Conservation (phyloP, 78 protist genomes). For the Bigelowiella natans region DNA sequence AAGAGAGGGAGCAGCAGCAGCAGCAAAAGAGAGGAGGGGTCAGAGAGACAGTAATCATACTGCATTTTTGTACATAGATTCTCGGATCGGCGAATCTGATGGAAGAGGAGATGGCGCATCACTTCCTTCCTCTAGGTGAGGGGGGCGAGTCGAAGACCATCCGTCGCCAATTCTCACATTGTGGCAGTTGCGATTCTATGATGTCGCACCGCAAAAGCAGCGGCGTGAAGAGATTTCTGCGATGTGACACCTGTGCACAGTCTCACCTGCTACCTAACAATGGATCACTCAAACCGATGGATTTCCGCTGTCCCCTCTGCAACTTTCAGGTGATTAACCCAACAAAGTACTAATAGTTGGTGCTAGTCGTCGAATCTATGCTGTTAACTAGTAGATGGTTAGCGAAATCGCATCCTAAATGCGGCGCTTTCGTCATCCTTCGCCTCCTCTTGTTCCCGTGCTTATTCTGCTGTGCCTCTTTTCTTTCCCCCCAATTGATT, state of each 20-base stretch:
- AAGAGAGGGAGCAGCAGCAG: too few species aligned
- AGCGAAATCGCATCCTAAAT: too few species aligned
- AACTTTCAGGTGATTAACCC: constrained; percentile 7
- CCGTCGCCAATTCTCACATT: neutral
- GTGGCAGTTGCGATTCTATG: neutral
- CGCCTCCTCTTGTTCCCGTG: too few species aligned
- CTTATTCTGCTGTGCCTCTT: too few species aligned
- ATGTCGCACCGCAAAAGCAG: neutral
- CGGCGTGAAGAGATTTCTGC: neutral
- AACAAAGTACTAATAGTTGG: too few species aligned
- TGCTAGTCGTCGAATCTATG: too few species aligned
- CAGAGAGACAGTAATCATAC: too few species aligned
- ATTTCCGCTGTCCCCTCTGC: neutral
- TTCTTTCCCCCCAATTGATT: too few species aligned
- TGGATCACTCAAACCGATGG: neutral
- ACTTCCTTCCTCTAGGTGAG: neutral
- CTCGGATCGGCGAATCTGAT: neutral
- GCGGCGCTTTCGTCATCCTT: too few species aligned
- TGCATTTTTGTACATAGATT: neutral
- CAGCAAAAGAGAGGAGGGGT: too few species aligned
- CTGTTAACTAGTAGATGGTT: too few species aligned
- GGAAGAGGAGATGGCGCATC: neutral
- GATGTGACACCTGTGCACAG: neutral
- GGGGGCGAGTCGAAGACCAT: neutral
- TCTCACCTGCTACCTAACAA: neutral